Evolutionary conservation across 1,139 yeast species (phyloP).

Genomic region (Nakaseomyces bracarensis): DNA sequence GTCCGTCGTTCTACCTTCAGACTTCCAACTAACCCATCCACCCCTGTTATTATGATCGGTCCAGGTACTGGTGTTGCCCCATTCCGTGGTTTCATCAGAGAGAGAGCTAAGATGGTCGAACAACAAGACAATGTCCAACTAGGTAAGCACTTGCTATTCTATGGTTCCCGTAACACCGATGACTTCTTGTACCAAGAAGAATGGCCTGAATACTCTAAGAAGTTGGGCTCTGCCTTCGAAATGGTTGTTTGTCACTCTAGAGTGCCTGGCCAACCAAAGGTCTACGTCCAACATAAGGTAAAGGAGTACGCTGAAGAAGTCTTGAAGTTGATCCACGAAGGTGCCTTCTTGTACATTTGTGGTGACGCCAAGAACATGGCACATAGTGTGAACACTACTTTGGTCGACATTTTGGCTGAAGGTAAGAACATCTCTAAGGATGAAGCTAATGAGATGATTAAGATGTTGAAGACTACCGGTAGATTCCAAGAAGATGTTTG

Average conservation of each 20-base stretch:
- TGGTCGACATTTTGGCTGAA: constrained; percentile 53
- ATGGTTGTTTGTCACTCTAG: constrained; percentile 84
- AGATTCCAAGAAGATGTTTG: constrained; percentile 97
- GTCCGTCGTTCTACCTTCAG: constrained; percentile 92
- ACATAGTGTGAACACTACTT: constrained; percentile 78
- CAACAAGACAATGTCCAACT: constrained; percentile 40
- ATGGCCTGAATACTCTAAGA: constrained; percentile 66
- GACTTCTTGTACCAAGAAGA: constrained; percentile 81
- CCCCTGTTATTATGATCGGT: constrained; percentile 87
- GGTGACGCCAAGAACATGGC: constrained; percentile 98
- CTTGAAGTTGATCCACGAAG: constrained; percentile 52
- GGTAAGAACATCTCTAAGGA: constrained; percentile 46
- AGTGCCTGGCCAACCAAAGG: constrained; percentile 52
- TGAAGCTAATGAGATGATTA: constrained; percentile 69
- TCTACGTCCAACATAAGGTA: constrained; percentile 80
- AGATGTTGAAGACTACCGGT: constrained; percentile 75
- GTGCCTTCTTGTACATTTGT: constrained; percentile 89
- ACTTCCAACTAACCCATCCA: constrained; percentile 76
- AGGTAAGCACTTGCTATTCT: constrained; percentile 72
- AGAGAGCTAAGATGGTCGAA: constrained; percentile 53
- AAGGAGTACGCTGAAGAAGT: constrained; percentile 49
- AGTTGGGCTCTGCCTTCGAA: constrained; percentile 58
- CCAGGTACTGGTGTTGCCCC: constrained; percentile 99
- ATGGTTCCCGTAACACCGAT: constrained; percentile 74
- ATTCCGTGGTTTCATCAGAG: constrained; percentile 86